Evolutionary conservation across 257 asterid genomes (phyloP).

Genomic region (Osmanthus fragrans): DNA sequence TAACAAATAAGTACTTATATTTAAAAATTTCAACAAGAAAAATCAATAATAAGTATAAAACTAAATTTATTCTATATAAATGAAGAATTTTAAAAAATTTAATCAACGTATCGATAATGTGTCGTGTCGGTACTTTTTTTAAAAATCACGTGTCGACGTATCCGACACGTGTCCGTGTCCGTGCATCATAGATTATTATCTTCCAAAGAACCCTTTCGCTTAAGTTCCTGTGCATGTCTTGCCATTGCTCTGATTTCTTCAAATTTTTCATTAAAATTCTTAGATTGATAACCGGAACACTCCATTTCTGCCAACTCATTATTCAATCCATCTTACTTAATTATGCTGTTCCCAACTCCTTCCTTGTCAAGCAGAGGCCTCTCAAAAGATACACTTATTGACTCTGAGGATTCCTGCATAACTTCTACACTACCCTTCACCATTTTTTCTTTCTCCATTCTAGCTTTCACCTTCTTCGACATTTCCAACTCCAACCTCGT

Average conservation of each 20-base stretch:
- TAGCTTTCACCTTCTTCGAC: constrained; percentile 63
- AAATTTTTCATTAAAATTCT: constrained; percentile 45
- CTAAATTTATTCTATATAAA: too few relatives aligned
- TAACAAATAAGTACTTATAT: too few relatives aligned
- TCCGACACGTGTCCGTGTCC: too few relatives aligned
- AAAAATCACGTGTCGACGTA: too few relatives aligned
- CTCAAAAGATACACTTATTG: constrained; percentile 29
- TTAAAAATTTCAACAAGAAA: too few relatives aligned
- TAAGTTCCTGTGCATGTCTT: constrained; percentile 61
- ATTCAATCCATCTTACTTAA: constrained; percentile 44
- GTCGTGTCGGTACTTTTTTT: too few relatives aligned
- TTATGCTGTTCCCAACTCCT: constrained; percentile 49
- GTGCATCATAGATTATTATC: too few relatives aligned
- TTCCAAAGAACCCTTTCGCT: constrained; percentile 33
- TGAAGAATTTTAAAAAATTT: too few relatives aligned
- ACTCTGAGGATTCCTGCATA: constrained; percentile 42
- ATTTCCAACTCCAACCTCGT: constrained; percentile 73
- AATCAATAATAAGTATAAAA: too few relatives aligned
- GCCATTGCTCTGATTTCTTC: constrained; percentile 76
- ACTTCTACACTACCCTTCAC: constrained; percentile 65
- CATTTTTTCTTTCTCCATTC: constrained; percentile 47
- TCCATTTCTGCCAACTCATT: constrained; percentile 26
- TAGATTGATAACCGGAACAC: constrained; percentile 27
- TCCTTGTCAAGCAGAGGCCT: constrained; percentile 82
- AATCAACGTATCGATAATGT: too few relatives aligned